Percentiles rank a stretch among this genome's conserved stretches.
Conservation (phyloP, 2,329 filamentous ascomycete genomes). For the Fusarium guadeloupense region DNA sequence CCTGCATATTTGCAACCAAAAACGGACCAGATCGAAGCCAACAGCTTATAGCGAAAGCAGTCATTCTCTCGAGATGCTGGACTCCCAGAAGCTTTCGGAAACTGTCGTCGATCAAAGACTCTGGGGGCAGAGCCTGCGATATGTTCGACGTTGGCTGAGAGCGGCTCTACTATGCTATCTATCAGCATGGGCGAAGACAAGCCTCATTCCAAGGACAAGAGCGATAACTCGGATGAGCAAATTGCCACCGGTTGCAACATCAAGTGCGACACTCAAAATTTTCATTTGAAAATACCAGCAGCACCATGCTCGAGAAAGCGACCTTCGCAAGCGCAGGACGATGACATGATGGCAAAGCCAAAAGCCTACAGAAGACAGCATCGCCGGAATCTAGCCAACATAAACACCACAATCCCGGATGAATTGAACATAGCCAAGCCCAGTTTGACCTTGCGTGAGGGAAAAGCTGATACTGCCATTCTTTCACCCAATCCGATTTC, state of each 20-base stretch:
- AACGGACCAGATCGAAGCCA: background rate
- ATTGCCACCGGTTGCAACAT: background rate
- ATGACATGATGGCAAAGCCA: background rate
- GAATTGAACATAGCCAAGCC: background rate
- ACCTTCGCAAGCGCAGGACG: background rate
- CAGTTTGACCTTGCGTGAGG: background rate
- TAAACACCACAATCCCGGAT: constrained; percentile 31
- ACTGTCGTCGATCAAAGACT: constrained; percentile 8
- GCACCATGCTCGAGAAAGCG: background rate
- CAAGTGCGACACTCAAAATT: background rate
- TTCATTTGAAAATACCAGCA: background rate
- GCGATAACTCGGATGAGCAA: background rate
- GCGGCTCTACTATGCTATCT: constrained; percentile 43
- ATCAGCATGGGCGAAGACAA: constrained; percentile 42
- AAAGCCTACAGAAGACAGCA: constrained; percentile 31
- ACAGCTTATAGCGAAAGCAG: constrained; percentile 13
- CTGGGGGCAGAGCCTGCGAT: background rate
- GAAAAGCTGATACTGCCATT: constrained; percentile 44
- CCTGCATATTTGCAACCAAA: background rate
- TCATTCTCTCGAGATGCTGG: background rate
- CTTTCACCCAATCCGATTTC: constrained; percentile 61
- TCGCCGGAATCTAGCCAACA: constrained; percentile 41
- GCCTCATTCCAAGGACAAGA: constrained; percentile 23
- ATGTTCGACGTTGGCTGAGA: constrained; percentile 31
- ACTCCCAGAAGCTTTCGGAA: background rate